Base-by-base conservation (phyloP, 2,329 filamentous ascomycete species). In the Graphiopsis chlorocephala region DNA sequence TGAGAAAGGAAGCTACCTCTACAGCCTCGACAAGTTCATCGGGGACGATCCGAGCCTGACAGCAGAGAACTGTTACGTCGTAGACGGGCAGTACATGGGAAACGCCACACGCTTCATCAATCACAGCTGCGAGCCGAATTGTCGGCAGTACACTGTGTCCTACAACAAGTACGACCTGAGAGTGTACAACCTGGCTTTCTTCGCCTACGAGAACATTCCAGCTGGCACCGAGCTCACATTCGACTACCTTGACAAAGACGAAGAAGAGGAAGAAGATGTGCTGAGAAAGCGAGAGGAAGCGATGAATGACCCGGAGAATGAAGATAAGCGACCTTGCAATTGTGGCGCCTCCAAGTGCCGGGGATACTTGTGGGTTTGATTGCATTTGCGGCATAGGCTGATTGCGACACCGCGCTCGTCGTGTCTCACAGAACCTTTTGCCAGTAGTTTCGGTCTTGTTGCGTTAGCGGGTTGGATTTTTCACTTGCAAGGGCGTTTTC, bases 71-170 rank as follows among this genome's bases (percentile, higher is more conserved):
- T 72, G 78, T 8, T 84, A 81, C 64, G 79, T 83, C 0, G 79
- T 85, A 0, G 83, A 86, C 61, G 92, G 92, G 12, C 88, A 93
- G 74, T 90, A 90, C 74, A 87, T 89, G 81, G 90, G 91, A 0
- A 90, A 90, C 0, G 90, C 90, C 0, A 91, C 90, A 0, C 85
- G 91, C 2, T 95, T 94, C 76, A 90, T 94, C 75, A 95, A 95
- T 71, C 91, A 95, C 75, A 90, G 86, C 1, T 94, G 91, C 74
- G 85, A 91, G 4, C 91, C 91, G 0, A 94, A 93, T 72, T 84
- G 92, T 72, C 83, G 89, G 15, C 91, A 93, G 66, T 94, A 93
- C 76, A 90, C 90, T 0, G 86, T 92, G 0, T 89, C 91, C 1
- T 90, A 90, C 59, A 91, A 93, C 72, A 88, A 91, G 66, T 86